Percentiles rank a stretch among this genome's conserved stretches.
Conservation (phyloP, 371 early-diverging fungal genomes). For the Syncephalastrum monosporum region DNA sequence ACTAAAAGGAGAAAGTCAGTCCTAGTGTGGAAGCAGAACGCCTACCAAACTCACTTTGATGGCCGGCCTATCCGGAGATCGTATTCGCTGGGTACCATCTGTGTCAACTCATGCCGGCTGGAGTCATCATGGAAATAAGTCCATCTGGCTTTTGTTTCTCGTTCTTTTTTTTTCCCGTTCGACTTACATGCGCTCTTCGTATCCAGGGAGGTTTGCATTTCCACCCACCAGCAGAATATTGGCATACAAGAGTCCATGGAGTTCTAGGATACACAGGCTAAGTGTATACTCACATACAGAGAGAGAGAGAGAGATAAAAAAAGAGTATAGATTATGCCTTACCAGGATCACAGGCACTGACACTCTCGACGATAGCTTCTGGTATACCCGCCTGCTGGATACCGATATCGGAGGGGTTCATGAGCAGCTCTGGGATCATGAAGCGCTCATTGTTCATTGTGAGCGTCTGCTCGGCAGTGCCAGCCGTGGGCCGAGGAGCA, state of each 20-base stretch:
- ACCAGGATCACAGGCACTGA: constrained; percentile 55
- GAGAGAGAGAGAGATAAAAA: neutral
- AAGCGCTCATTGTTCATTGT: constrained; percentile 84
- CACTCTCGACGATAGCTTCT: constrained; percentile 70
- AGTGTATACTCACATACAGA: neutral
- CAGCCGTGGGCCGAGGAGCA: constrained; percentile 15
- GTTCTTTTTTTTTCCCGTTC: neutral
- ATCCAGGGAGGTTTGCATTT: constrained; percentile 68
- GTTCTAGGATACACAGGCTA: constrained; percentile 29
- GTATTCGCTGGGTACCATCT: constrained; percentile 60
- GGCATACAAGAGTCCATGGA: constrained; percentile 68
- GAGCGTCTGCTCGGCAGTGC: constrained; percentile 58
- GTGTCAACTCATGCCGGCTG: constrained; percentile 64
- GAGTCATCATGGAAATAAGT: neutral
- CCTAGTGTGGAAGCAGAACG: neutral
- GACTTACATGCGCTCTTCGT: constrained; percentile 66
- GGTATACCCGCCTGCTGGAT: constrained; percentile 83
- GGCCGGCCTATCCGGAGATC: constrained; percentile 64
- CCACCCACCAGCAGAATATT: constrained; percentile 83
- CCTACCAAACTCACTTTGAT: constrained; percentile 49
- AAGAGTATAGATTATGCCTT: constrained; percentile 6
- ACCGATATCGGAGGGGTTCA: constrained; percentile 83
- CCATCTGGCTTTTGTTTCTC: neutral
- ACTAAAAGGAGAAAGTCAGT: constrained; percentile 19
- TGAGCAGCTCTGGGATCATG: constrained; percentile 81